phyloP scores from a whole-genome alignment of 768 basidiomycete genomes.

The Fomitopsis pulvina region DNA sequence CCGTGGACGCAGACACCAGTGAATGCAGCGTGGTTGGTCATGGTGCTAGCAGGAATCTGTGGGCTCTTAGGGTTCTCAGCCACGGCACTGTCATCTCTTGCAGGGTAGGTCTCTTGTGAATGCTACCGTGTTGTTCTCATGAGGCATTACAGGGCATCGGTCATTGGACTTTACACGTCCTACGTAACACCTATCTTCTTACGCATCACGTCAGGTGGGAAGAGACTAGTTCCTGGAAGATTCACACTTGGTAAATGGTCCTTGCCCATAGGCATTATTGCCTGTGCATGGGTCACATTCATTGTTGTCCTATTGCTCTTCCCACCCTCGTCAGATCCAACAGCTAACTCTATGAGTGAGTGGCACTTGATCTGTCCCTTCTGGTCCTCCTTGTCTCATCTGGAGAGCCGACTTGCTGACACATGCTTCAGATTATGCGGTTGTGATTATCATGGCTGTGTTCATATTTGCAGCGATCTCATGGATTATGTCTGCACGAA shows the following conservation, averaged over 20 bases:
- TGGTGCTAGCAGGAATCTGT: constrained; percentile 45
- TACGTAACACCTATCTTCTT: constrained; percentile 66
- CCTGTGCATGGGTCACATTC: constrained; percentile 63
- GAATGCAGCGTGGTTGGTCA: constrained; percentile 73
- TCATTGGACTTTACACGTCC: constrained; percentile 65
- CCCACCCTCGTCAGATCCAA: constrained; percentile 35
- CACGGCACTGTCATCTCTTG: constrained; percentile 58
- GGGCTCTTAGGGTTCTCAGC: constrained; percentile 61
- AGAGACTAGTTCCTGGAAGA: constrained; percentile 49
- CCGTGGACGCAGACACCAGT: constrained; percentile 58
- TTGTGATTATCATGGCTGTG: constrained; percentile 58
- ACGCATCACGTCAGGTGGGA: constrained; percentile 61
- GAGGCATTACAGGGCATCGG: constrained; percentile 44
- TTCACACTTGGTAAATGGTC: constrained; percentile 59
- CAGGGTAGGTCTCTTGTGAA: constrained; percentile 54
- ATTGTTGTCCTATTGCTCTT: constrained; percentile 55
- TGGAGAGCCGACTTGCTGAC: background rate
- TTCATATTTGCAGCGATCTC: constrained; percentile 58
- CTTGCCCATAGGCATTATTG: constrained; percentile 50
- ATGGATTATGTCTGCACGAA: constrained; percentile 60
- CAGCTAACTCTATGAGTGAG: constrained; percentile 50
- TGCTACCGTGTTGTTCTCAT: too few relatives aligned
- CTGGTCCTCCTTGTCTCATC: too few relatives aligned
- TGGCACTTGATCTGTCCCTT: constrained; percentile 3
- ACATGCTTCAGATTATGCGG: constrained; percentile 48